Conservation (phyloP, 129 eudicot genomes). For the Tagetes erecta region DNA sequence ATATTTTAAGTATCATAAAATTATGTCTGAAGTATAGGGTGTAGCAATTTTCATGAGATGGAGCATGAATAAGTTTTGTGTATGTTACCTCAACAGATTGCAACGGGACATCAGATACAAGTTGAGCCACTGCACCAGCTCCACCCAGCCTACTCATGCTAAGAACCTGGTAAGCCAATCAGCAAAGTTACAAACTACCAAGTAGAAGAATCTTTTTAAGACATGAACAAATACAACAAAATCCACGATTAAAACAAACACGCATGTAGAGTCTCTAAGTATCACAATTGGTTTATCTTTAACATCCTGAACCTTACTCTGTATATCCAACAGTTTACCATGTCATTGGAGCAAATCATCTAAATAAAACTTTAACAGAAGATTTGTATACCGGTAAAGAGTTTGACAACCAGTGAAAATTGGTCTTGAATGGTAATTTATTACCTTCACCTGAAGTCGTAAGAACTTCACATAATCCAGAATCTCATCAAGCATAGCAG, state of each 20-base stretch:
- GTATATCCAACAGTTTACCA: background rate
- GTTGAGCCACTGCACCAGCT: slow-evolving; percentile 95
- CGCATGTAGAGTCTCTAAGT: background rate
- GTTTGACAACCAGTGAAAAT: background rate
- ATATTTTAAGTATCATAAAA: background rate
- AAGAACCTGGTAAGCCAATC: slow-evolving; percentile 58
- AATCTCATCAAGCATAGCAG: slow-evolving; percentile 97
- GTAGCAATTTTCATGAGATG: background rate
- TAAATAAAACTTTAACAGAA: background rate
- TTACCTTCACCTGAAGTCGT: slow-evolving; percentile 96
- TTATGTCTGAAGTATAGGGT: background rate
- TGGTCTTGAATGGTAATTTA: background rate
- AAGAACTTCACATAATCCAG: slow-evolving; percentile 92
- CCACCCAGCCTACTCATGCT: slow-evolving; percentile 99
- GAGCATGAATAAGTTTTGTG: background rate
- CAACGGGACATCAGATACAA: slow-evolving; percentile 80
- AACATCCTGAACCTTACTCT: background rate
- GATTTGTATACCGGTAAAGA: background rate
- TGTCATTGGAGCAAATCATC: background rate
- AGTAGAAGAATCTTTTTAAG: background rate
- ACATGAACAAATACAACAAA: background rate
- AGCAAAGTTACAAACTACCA: slow-evolving; percentile 14
- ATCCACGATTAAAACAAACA: background rate
- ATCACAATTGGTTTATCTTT: background rate
- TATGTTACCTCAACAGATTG: slow-evolving; percentile 67